Evolutionary conservation across 768 basidiomycete species (phyloP), one percentile per base, ranked within the genome.

Genomic region (Tricholoma bakamatsutake): DNA sequence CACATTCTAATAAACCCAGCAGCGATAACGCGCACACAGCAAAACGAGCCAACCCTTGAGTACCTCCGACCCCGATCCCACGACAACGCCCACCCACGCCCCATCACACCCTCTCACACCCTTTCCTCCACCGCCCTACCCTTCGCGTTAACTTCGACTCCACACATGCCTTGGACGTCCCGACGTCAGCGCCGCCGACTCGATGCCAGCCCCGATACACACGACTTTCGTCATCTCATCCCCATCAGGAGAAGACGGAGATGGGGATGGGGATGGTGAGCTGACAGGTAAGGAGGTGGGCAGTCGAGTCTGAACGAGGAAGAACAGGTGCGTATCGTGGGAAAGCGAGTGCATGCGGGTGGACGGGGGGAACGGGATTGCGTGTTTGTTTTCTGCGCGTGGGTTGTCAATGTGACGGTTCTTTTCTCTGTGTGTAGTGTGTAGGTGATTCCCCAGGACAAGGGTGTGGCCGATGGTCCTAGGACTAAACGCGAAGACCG

Each of bases 241-340:
- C 34, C n/a, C 40, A 42, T 42, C 7, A 15, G 42, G 54, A 34
- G 39, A 27, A 37, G 31, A 53, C 10, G 53, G 31, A 33, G 31
- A 40, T 7, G 39, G n/a, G 2, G 43, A 43, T 10, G 73, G 71
- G 45, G 76, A 76, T 34, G 74, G 70, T n/a, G 76, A 75, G 31
- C 64, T 79, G 33, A 76, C 80, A 30, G 83, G 85, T 55, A 90
- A 90, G 28, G 80, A 93, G 4, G n/a, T n/a, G 93, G 93, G 2
- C 91, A 94, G 70, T 74, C 95, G 56, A 90, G 88, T 59, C 64
- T 95, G 61, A 93, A 95, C 63, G 93, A 95, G 72, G 88, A 93
- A 53, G 80, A 83, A 54, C 84, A 94, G 67, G 83, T 95, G 11
- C 75, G 35, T 94, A 87, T 68, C 93, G 94, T 63, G 91, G 92